Evolutionary conservation across 179 eudicot species (phyloP), one percentile per base, ranked within the genome.

Genomic region (Camellia oleifera): DNA sequence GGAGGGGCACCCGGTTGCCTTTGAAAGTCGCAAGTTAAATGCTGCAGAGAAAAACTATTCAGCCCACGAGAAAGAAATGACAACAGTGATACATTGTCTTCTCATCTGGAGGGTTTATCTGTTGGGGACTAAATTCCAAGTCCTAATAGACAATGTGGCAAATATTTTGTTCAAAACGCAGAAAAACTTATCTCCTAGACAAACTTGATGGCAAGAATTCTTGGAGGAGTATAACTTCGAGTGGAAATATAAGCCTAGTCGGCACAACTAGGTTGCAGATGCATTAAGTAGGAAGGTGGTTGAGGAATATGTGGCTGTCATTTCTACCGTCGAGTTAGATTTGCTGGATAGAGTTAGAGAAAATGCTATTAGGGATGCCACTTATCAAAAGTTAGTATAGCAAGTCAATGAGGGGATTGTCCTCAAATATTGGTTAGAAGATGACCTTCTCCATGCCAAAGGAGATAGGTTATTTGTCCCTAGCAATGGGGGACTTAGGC

Each of bases 121-220:
- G 2, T 32, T 80, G 2, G 74, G 69, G 0, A 44, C 62, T 9
- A 4, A 18, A 20, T 79, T 74, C 44, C 0, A 54, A 0, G 75
- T 80, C 5, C 0, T 42, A 12, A 80, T 14, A 0, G 79, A 74
- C 57, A 80, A 74, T 63, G 64, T 80, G n/a, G 73, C 52, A 0
- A 48, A 48, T 7, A 48, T 7, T 7, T 48, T 48, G 0, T 48
- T 48, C 52, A 48, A 48, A 4, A 58, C 54, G 0, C 56, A 76
- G 14, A 66, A 66, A 23, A 75, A 75, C 3, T 8, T 20, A 20
- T 63, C 42, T 0, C 57, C 75, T 7, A 75, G 64, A 18, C 52
- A 68, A 17, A 62, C 83, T 5, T 1, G 70, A 2, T 81, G 83
- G 75, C 62, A 68, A 42, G 75, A 81, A 2, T 75, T 69, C 40